Evolutionary conservation across 1,284 basidiomycete species (phyloP), one percentile per base, ranked within the genome.

Genomic region (Ceratorhiza oryzae-sativae): DNA sequence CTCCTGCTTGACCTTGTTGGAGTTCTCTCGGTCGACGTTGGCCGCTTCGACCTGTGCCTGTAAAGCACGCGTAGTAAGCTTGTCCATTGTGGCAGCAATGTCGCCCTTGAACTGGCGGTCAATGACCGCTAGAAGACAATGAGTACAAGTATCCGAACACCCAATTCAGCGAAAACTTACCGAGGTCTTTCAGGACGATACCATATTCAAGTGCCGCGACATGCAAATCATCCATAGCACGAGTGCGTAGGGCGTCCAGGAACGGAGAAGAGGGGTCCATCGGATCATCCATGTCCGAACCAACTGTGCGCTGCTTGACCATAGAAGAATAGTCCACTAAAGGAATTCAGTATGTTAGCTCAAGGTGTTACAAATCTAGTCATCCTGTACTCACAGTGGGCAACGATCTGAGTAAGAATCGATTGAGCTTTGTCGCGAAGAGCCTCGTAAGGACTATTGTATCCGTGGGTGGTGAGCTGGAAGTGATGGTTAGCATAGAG

Each of bases 11-110:
- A 92, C 88, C 79, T 90, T 90, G 81, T 93, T 93, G 81, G 88
- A 90, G 77, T 93, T 93, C 79, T 93, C 91, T 71, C 91, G 80
- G 79, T 93, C 91, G 63, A 92, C 91, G 75, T 93, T 92, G 25
- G 91, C 90, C 71, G 91, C 91, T 79, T 93, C 91, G 45, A 93
- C 91, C 79, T 93, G 91, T 5, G 91, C 90, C 78, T 93, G 89
- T 49, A 93, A 82, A 10, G 90, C 91, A 76, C 91, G 85, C 9
- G 91, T 91, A 2, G 91, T 93, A 63, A 93, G 82, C 77, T 90
- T 90, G 78, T 93, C 90, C 91, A 93, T 93, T 0, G 91, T 91
- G 27, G 86, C 82, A 0, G 91, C 91, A 74, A 93, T 91, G 75
- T 93, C 87, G 39, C 84, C 91, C 82, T 92, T 92, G 83, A 93